phyloP scores from a whole-genome alignment of 2,329 filamentous ascomycete species.

The Botryosphaeria agaves region DNA sequence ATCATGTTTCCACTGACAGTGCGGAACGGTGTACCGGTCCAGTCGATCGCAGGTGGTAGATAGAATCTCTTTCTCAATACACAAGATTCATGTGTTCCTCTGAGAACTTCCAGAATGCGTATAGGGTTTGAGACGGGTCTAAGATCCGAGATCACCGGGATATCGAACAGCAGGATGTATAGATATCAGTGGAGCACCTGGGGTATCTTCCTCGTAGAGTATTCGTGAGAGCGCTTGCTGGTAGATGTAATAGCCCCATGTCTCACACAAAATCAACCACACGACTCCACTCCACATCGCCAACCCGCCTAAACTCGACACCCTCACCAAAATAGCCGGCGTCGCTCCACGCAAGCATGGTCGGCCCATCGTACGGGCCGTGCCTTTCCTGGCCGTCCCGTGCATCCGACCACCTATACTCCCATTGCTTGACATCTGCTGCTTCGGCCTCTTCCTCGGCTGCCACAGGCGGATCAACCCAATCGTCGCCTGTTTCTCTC shows the following conservation, averaged over 20 bases:
- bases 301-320: conserved; percentile 40
- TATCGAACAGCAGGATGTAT: no score
- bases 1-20: no score
- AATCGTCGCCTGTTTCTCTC: conserved; percentile 74
- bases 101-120: no score
- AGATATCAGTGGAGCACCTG: no score
- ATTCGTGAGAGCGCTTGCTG: not conserved
- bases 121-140: no score
- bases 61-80: no score
- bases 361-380: conserved; percentile 69
- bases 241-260: not conserved
- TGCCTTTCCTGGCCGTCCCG: conserved; percentile 63
- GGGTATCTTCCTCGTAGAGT: not conserved
- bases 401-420: conserved; percentile 84
- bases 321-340: conserved; percentile 87
- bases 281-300: conserved; percentile 24
- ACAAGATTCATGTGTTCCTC: no score
- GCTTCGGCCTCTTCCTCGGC: conserved; percentile 10
- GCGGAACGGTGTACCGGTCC: no score
- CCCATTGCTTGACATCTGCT: conserved; percentile 44
- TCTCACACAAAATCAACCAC: conserved; percentile 19
- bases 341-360: conserved; percentile 82
- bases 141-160: no score
- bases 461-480: conserved; percentile 39
- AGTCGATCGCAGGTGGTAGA: no score